Evolutionary conservation across 225 moss, liverwort and hornwort species (phyloP), one percentile per base, ranked within the genome.

Genomic region (Ulota crispa): DNA sequence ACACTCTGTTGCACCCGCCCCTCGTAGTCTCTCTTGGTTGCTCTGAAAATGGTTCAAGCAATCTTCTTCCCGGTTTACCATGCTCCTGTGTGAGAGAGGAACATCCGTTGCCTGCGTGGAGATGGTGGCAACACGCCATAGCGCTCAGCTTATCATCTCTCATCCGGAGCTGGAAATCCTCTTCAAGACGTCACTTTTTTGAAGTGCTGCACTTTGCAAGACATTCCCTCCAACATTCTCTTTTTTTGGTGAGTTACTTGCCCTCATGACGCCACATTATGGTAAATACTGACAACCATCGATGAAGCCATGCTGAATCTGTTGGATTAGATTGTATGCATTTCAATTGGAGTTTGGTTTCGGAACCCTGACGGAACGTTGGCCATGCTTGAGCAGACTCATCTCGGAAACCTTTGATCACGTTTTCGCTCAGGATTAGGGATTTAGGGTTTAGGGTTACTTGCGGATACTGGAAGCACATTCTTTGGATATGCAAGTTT

Each of bases 351-450:
- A 47, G 54, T 27, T 61, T 61, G 24, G 36, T 50, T 45, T 15
- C 42, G 9, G 42, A 64, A 31, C 4, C 19, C 32, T 66, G 60
- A 80, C 63, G 2, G 7, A 45, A n/a, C 65, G 72, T 82, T 82
- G 78, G 73, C 78, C 24, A 76, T 85, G 76, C 56, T 70, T 62
- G 75, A 84, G 53, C 75, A 80, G 84, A 69, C 61, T 42, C 53
- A 36, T 71, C 62, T 75, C 39, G 45, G n/a, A 74, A 68, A 11
- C 37, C 53, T 32, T 54, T 61, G 68, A 69, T 69, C 64, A 21
- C 66, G 53, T 66, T 70, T 69, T 31, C 54, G 12, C 36, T 78
- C 66, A 26, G 53, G 20, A 37, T 71, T 80, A 72, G 62, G 79
- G 79, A n/a, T 34, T 43, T 43, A 43, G 43, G 3, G 3, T 50